Percentiles rank a stretch among this genome's conserved stretches.
phyloP scores from a whole-genome alignment of 192 early-diverging fungal genomes.

The Borealophlyctis nickersoniae region DNA sequence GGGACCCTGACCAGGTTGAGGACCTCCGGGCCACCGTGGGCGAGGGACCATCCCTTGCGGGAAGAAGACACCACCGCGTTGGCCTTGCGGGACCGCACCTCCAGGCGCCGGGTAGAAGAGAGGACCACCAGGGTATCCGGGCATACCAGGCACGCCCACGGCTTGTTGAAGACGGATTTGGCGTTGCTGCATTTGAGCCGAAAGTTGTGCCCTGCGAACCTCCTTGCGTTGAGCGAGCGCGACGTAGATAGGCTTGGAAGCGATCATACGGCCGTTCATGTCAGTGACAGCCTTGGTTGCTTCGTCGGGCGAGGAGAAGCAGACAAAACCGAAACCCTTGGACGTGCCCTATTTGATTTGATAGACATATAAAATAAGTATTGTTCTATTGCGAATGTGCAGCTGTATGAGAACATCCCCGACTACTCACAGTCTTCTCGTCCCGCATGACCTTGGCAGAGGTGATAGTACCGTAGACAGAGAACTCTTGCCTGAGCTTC shows the following conservation, averaged over 20 bases:
- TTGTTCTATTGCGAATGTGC: not conserved
- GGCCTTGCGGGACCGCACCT: constrained; percentile 30
- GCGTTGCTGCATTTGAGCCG: constrained; percentile 92
- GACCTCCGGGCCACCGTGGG: constrained; percentile 38
- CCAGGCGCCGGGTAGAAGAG: constrained; percentile 59
- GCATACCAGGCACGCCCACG: constrained; percentile 42
- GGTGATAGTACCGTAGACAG: constrained; percentile 93
- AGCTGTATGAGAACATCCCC: constrained; percentile 9
- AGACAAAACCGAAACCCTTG: constrained; percentile 98
- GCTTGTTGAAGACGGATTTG: constrained; percentile 78
- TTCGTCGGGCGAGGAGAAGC: constrained; percentile 98
- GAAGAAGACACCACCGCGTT: constrained; percentile 33
- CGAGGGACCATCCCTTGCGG: constrained; percentile 39
- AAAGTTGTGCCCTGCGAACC: constrained; percentile 90
- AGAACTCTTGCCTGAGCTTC: constrained; percentile 92
- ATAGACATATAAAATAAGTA: constrained; percentile 6
- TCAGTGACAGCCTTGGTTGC: constrained; percentile 97
- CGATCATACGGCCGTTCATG: constrained; percentile 96
- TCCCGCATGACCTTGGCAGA: constrained; percentile 97
- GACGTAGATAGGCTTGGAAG: constrained; percentile 96
- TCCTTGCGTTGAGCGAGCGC: constrained; percentile 98
- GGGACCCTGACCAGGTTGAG: constrained; percentile 37
- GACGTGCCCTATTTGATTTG: constrained; percentile 47
- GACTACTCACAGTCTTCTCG: constrained; percentile 61
- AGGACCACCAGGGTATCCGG: constrained; percentile 56